These are phyloP conservation scores for Apiospora rasikravindrae DNA, from an alignment of 2,329 filamentous ascomycete species.

Conservation along the genomic window DNA sequence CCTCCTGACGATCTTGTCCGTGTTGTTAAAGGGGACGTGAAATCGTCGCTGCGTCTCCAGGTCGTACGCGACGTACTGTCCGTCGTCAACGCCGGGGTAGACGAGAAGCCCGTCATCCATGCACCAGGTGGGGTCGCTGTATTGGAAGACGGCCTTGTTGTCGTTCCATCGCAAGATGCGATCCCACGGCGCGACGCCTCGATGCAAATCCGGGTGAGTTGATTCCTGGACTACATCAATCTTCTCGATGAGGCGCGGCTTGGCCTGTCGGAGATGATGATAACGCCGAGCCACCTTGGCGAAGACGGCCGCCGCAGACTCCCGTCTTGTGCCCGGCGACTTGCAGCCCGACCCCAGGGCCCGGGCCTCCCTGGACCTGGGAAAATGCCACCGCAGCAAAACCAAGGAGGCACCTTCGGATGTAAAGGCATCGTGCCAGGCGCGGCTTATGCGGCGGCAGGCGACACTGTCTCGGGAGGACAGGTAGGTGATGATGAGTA, in stretches of 20 bases:
- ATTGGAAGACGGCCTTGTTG: conserved; percentile 48
- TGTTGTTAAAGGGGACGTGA: conserved; percentile 56
- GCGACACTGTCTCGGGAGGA: conserved; percentile 54
- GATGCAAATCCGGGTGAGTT: conserved; percentile 25
- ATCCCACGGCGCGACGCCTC: conserved; percentile 51
- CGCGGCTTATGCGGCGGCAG: conserved; percentile 57
- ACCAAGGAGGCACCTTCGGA: conserved; percentile 51
- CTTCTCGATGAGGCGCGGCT: conserved; percentile 51
- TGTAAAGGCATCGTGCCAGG: conserved; percentile 56
- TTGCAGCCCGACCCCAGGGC: conserved; percentile 22
- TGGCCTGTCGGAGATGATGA: conserved; percentile 54
- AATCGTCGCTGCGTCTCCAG: conserved; percentile 49
- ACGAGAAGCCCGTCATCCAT: conserved; percentile 59
- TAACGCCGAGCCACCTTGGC: conserved; percentile 59
- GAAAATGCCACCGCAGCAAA: conserved; percentile 57
- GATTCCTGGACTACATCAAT: conserved; percentile 46
- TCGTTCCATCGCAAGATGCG: conserved; percentile 49
- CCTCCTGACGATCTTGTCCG: conserved; percentile 57
- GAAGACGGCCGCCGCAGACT: conserved; percentile 50
- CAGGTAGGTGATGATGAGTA: conserved; percentile 56
- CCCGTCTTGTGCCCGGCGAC: conserved; percentile 25
- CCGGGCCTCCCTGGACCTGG: conserved; percentile 58
- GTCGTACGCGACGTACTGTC: conserved; percentile 54
- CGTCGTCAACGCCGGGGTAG: conserved; percentile 46
- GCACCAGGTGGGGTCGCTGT: conserved; percentile 57